phyloP scores from a whole-genome alignment of 768 basidiomycete species.

The Agaricus sinodeliciosus region DNA sequence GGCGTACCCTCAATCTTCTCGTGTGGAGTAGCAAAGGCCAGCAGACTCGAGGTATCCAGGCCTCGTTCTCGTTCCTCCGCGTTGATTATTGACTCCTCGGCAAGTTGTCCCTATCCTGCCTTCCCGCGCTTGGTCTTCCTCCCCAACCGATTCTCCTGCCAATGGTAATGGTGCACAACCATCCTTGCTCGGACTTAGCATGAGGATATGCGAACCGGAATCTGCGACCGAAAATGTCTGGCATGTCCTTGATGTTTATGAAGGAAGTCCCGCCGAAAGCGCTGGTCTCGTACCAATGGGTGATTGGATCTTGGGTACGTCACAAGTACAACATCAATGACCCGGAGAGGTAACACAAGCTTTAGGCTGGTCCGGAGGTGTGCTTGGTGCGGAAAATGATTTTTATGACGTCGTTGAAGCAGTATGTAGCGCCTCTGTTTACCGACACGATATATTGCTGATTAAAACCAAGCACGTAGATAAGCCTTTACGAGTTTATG shows the following conservation, averaged over 20 bases:
- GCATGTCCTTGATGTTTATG: conserved; percentile 96
- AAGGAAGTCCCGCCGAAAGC: conserved; percentile 94
- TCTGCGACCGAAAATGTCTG: conserved; percentile 89
- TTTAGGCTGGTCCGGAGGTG: conserved; percentile 92
- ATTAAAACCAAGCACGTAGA: conserved; percentile 68
- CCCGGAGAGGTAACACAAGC: conserved; percentile 41
- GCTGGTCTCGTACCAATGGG: conserved; percentile 93
- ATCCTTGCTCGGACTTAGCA: conserved; percentile 87
- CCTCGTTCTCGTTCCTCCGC: not conserved
- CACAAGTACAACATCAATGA: not conserved
- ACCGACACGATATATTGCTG: conserved; percentile 2
- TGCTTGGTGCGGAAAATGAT: conserved; percentile 84
- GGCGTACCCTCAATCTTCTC: conserved; percentile 56
- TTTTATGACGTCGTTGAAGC: conserved; percentile 96
- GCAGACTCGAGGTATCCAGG: conserved; percentile 52
- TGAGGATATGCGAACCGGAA: conserved; percentile 90
- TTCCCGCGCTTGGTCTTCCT: conserved; percentile 75
- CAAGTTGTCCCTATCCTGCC: conserved; percentile 75
- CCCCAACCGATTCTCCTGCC: conserved; percentile 22
- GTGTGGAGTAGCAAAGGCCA: conserved; percentile 84
- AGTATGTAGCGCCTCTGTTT: conserved; percentile 34
- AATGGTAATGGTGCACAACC: conserved; percentile 51
- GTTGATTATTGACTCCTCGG: not conserved
- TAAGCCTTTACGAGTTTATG: conserved; percentile 88
- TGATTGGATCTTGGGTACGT: conserved; percentile 41